Conservation (phyloP, 352 stramenopile genomes). For the Aphanomyces euteiches region DNA sequence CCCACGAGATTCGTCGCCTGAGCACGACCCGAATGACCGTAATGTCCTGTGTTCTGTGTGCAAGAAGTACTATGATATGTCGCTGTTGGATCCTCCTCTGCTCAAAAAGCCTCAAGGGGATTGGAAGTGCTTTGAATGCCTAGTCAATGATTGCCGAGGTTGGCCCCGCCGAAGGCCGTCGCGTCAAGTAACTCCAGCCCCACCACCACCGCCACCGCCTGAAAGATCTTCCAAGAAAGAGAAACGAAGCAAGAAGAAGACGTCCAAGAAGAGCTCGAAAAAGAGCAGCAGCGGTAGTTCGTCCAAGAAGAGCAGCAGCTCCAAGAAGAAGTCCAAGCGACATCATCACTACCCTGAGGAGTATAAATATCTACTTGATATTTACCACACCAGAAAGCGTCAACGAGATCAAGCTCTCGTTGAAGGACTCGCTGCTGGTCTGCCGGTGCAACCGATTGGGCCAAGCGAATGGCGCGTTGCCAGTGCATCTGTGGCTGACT, state of each 20-base stretch:
- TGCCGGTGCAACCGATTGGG: conserved; percentile 35
- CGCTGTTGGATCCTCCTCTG: conserved; percentile 76
- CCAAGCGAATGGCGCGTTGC: not conserved
- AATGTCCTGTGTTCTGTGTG: conserved; percentile 77
- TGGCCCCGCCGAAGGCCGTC: conserved; percentile 54
- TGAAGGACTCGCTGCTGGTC: not conserved
- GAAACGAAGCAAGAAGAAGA: conserved; percentile 42
- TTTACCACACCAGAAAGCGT: conserved; percentile 54
- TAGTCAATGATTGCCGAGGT: conserved; percentile 79
- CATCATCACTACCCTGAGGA: conserved; percentile 52
- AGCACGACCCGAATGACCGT: conserved; percentile 29
- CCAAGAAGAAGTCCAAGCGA: conserved; percentile 40
- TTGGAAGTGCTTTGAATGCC: conserved; percentile 84
- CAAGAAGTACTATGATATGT: conserved; percentile 78
- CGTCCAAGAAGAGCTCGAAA: conserved; percentile 27
- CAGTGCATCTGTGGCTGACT: conserved; percentile 39
- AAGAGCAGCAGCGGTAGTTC: conserved; percentile 34
- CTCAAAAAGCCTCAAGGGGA: conserved; percentile 66
- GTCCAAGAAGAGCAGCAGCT: conserved; percentile 40
- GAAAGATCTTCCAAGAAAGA: conserved; percentile 32
- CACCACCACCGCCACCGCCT: not conserved
- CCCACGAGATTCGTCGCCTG: not conserved
- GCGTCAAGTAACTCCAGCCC: not conserved
- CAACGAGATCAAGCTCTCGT: conserved; percentile 36
- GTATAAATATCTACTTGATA: conserved; percentile 59